Conservation (phyloP, 1,139 yeast species). For the Blastobotrys buckinghamii region DNA sequence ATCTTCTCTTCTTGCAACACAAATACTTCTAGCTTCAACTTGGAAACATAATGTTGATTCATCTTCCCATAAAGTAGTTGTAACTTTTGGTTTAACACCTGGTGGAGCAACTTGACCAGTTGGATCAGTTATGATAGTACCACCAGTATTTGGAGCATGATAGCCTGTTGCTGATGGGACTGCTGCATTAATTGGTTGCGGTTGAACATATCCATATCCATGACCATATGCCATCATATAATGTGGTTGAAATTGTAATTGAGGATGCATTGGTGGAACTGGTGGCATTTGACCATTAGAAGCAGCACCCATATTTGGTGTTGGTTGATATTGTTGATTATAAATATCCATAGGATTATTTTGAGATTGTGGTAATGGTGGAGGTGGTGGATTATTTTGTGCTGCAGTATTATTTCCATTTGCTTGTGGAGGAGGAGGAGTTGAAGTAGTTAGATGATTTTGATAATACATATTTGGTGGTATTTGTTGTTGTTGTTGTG, state of each 20-base stretch:
- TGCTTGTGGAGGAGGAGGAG: constrained; percentile 4
- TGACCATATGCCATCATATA: constrained; percentile 14
- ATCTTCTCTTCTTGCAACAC: constrained; percentile 88
- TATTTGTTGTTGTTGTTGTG: neutral
- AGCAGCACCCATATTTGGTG: neutral
- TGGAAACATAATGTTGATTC: constrained; percentile 90
- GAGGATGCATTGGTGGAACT: constrained; percentile 4
- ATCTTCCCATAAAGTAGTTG: constrained; percentile 95
- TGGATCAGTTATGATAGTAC: constrained; percentile 50
- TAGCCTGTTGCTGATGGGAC: constrained; percentile 7
- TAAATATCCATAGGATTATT: neutral
- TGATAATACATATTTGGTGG: neutral
- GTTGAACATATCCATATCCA: neutral
- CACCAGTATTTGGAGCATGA: constrained; percentile 31
- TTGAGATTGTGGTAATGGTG: neutral
- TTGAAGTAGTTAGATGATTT: neutral
- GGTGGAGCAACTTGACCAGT: constrained; percentile 61
- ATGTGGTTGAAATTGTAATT: constrained; percentile 8
- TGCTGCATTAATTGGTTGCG: constrained; percentile 10
- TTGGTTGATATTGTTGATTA: constrained; percentile 3
- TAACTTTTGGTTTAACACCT: constrained; percentile 73
- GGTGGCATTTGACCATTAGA: neutral
- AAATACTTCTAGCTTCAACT: constrained; percentile 83
- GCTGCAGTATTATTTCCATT: too few relatives aligned
- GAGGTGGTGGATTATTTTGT: neutral